Percentiles rank a stretch among this genome's conserved stretches.
phyloP scores from a whole-genome alignment of 768 basidiomycete genomes.

The Cytidiella melzeri region DNA sequence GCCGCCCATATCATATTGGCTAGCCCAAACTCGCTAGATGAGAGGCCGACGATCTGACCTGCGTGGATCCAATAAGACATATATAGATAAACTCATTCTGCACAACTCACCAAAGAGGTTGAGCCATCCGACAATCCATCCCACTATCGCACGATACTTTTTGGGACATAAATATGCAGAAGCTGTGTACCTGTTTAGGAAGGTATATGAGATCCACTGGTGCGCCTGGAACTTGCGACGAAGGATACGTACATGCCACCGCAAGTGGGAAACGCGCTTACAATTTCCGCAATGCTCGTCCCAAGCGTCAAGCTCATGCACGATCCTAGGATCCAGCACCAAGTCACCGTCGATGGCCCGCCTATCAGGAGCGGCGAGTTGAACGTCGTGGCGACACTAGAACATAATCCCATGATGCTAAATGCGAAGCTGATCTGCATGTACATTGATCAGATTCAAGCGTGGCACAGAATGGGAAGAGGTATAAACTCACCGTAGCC shows the following conservation, averaged over 20 bases:
- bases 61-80: background rate
- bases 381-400: constrained; percentile 72
- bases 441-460: background rate
- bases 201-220: no score
- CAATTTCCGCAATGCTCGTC: constrained; percentile 68
- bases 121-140: constrained; percentile 81
- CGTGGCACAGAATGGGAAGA: background rate
- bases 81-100: background rate
- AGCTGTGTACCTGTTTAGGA: constrained; percentile 69
- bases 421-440: constrained; percentile 65
- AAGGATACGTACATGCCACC: constrained; percentile 50
- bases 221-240: no score
- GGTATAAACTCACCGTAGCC: constrained; percentile 51
- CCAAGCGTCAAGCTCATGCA: constrained; percentile 67
- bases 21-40: constrained; percentile 80
- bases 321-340: constrained; percentile 73
- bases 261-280: constrained; percentile 68
- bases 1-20: constrained; percentile 77
- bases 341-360: constrained; percentile 63
- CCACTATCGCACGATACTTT: constrained; percentile 59
- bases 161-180: constrained; percentile 65
- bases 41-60: constrained; percentile 79
- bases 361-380: constrained; percentile 65
- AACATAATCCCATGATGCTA: constrained; percentile 77
- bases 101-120: constrained; percentile 57